These are phyloP conservation scores for Komagataella mondaviorum DNA, from an alignment of 805 yeast species.

Conservation along the genomic window DNA sequence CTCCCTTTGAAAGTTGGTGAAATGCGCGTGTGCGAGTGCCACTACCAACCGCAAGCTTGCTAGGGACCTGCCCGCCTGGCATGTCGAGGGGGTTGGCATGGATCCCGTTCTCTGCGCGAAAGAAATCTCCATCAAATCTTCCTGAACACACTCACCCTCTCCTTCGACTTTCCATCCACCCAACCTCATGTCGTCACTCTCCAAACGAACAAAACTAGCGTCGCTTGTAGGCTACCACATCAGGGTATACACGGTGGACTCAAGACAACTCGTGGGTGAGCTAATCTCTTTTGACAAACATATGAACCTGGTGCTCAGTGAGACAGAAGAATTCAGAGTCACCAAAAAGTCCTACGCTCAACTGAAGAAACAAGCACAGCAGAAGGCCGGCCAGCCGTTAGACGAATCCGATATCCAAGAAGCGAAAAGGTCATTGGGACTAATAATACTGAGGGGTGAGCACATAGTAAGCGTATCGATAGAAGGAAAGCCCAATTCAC, in stretches of 20 bases:
- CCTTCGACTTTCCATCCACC: neutral
- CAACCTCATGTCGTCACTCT: constrained; percentile 2
- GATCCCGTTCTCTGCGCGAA: neutral
- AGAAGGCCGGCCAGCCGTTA: constrained; percentile 8
- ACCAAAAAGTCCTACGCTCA: constrained; percentile 42
- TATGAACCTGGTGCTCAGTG: constrained; percentile 75
- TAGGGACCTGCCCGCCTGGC: neutral
- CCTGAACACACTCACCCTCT: neutral
- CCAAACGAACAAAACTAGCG: constrained; percentile 24
- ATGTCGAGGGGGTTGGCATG: neutral
- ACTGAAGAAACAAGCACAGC: constrained; percentile 17
- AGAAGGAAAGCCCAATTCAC: constrained; percentile 39
- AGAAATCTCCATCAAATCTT: neutral
- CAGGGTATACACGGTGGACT: constrained; percentile 64
- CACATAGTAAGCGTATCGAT: constrained; percentile 61
- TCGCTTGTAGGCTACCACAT: constrained; percentile 66
- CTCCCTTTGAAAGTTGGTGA: too few relatives aligned
- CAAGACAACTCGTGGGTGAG: constrained; percentile 65
- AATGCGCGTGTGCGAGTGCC: neutral
- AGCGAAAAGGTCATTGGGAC: constrained; percentile 68
- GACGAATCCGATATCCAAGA: constrained; percentile 31
- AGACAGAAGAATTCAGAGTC: constrained; percentile 71
- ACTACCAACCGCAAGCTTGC: neutral
- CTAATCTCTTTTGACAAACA: constrained; percentile 81
- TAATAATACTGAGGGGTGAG: constrained; percentile 80